These are phyloP conservation scores for Fraxinus americana DNA, from an alignment of 257 asterid genomes.

Conservation along the genomic window DNA sequence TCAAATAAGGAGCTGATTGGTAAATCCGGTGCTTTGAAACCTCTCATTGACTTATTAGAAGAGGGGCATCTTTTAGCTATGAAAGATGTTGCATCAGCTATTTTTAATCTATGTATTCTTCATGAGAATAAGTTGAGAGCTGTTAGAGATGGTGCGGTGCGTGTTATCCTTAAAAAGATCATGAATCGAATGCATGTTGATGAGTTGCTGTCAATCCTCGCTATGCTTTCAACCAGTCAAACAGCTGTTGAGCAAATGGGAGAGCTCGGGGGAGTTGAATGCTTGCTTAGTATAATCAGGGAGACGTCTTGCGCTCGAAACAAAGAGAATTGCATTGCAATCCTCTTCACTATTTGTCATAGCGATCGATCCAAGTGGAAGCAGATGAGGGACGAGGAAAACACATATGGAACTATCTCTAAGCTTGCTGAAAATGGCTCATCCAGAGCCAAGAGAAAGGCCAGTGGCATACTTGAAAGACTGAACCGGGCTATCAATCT, in stretches of 20 bases:
- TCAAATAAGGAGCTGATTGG: constrained; percentile 80
- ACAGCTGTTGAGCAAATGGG: constrained; percentile 70
- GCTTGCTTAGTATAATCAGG: constrained; percentile 63
- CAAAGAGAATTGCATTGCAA: constrained; percentile 74
- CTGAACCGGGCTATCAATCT: constrained; percentile 48
- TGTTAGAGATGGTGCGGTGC: constrained; percentile 71
- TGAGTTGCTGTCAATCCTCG: constrained; percentile 72
- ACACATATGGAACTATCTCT: constrained; percentile 54
- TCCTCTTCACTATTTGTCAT: constrained; percentile 58
- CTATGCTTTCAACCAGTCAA: constrained; percentile 76
- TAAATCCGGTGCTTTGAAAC: constrained; percentile 66
- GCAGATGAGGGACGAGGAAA: constrained; percentile 76
- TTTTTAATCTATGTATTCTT: constrained; percentile 67
- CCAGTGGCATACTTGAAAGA: constrained; percentile 71
- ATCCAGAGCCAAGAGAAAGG: constrained; percentile 87
- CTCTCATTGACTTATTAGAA: constrained; percentile 64
- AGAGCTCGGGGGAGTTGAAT: constrained; percentile 64
- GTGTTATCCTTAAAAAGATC: constrained; percentile 63
- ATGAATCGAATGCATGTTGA: constrained; percentile 51
- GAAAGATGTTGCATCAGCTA: constrained; percentile 89
- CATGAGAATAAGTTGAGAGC: constrained; percentile 82
- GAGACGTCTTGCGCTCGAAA: constrained; percentile 57
- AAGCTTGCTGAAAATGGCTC: constrained; percentile 69
- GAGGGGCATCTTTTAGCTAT: constrained; percentile 66
- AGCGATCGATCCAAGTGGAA: constrained; percentile 67